phyloP scores from a whole-genome alignment of 768 basidiomycete genomes.

The Naganishia friedmannii region DNA sequence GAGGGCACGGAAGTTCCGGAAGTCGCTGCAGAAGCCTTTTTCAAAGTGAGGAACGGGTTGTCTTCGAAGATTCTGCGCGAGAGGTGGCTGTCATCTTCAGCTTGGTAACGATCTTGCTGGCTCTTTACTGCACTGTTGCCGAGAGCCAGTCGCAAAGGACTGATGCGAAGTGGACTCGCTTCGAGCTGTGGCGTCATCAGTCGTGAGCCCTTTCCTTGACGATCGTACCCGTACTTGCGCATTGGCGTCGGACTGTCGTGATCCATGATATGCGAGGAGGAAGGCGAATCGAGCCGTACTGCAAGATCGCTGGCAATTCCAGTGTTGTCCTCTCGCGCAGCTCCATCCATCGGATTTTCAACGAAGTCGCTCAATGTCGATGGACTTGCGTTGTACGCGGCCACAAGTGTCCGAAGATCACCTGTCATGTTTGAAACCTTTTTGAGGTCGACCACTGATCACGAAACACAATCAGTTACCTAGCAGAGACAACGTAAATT shows the following conservation, averaged over 20 bases:
- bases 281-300: slow-evolving; percentile 28
- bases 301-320: neutral
- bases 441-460: slow-evolving; percentile 30
- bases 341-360: neutral
- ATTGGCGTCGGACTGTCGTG: slow-evolving; percentile 46
- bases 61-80: slow-evolving; percentile 11
- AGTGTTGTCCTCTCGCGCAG: neutral
- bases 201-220: slow-evolving; percentile 34
- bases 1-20: neutral
- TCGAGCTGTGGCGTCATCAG: slow-evolving; percentile 16
- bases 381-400: slow-evolving; percentile 1
- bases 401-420: slow-evolving; percentile 5
- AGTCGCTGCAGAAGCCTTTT: neutral
- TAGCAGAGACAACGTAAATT: neutral
- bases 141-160: slow-evolving; percentile 36
- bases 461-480: slow-evolving; percentile 4
- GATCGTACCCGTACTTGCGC: slow-evolving; percentile 34
- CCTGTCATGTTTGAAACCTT: slow-evolving; percentile 27
- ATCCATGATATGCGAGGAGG: slow-evolving; percentile 28
- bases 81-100: slow-evolving; percentile 40
- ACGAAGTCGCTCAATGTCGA: slow-evolving; percentile 1
- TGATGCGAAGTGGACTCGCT: slow-evolving; percentile 44
- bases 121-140: slow-evolving; percentile 7
- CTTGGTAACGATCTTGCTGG: neutral
- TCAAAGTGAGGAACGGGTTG: neutral